Base-by-base conservation (phyloP, 495 filamentous ascomycete species). In the Xanthoparmelia taractica region DNA sequence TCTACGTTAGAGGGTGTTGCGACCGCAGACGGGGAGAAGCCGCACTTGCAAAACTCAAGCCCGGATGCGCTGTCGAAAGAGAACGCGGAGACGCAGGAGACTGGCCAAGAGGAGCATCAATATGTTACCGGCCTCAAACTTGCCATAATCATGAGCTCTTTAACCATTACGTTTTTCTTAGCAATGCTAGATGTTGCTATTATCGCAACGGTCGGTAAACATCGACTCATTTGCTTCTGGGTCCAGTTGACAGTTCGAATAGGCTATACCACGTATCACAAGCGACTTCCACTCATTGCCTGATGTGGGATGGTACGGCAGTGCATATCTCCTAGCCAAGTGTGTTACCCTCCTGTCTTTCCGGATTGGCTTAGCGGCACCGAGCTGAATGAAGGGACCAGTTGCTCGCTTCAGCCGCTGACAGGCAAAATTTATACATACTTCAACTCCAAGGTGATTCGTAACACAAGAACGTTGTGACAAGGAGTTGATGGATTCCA, bases 281-380 rank as follows among this genome's bases (percentile, higher is more conserved):
- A 74, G 61, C 43, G 63, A 73, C 6, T 80, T 78, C 61, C 71
- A 79, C 52, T 75, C 75, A 1, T 67, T 79, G 13, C 43, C 56
- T 25, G 77, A 79, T 64, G 65, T 79, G 11, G 77, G 74, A 17
- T 81, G 79, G 78, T 80, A 80, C 65, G 76, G 76, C 10, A 74
- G 72, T 65, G 72, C 76, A 23, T 80, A 78, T 67, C 73, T 73
- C 3, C 69, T 81, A 41, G 68, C 77, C 11, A 75, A 70, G 75
- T 79, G 68, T 18, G 66, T 33, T 27, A 0, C 2, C 25, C 27
- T 10, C 2, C 13, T 37, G 48, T 45, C 29, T 27, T 11, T 37
- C 4, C 13, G 1, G 6, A 12, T 4, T 29, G 6, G 23, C 27
- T 29, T 12, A 18, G 1, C 6, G 31, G 27, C 13, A 18, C 27